Evolutionary conservation across 2,329 filamentous ascomycete genomes (phyloP).

Genomic region (Aspergillus melleus): DNA sequence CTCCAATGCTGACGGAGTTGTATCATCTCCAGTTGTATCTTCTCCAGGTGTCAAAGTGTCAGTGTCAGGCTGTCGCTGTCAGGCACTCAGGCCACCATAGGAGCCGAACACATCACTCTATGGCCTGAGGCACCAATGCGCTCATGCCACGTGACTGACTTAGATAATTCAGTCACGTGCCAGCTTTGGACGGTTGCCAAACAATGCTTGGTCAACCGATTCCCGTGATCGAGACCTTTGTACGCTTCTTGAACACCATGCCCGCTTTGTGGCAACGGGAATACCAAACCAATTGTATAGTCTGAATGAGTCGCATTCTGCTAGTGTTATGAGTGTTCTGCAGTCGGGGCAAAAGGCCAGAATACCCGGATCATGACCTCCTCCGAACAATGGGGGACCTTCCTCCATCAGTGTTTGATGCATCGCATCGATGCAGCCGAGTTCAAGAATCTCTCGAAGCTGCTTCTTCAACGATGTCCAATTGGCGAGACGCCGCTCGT

Average conservation of each 20-base stretch:
- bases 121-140: not conserved
- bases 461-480: slow-evolving; percentile 33
- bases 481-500: slow-evolving; percentile 35
- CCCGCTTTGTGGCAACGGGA: not conserved
- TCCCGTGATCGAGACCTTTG: not conserved
- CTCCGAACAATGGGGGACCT: slow-evolving; percentile 38
- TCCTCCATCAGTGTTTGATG: slow-evolving; percentile 38
- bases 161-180: not conserved
- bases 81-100: not conserved
- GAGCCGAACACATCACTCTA: not conserved
- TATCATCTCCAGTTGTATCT: not conserved
- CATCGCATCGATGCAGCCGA: slow-evolving; percentile 39
- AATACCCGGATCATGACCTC: slow-evolving; percentile 25
- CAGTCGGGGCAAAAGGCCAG: not conserved
- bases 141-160: not conserved
- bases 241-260: not conserved
- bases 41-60: not conserved
- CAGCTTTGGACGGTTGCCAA: not conserved
- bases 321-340: not conserved
- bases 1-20: not conserved
- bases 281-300: not conserved
- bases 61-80: not conserved
- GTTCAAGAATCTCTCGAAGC: slow-evolving; percentile 38
- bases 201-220: not conserved
- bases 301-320: not conserved